Conservation (phyloP, 2,329 filamentous ascomycete species). For the Nakataea oryzae region DNA sequence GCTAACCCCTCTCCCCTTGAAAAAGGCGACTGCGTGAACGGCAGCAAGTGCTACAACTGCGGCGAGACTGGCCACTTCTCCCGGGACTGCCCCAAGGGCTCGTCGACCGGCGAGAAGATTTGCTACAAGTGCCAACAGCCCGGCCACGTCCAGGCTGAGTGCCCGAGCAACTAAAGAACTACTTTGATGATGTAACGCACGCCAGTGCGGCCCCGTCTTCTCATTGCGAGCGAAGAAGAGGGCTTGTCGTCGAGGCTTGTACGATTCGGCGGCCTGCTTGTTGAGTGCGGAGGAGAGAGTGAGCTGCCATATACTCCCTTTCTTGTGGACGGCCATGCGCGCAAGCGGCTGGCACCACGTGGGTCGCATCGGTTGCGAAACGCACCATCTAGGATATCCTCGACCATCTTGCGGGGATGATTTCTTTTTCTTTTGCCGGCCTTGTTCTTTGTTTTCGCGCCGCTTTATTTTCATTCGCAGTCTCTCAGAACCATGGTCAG, state of each 20-base stretch:
- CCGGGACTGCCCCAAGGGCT: constrained; percentile 91
- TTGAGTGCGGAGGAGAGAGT: constrained; percentile 2
- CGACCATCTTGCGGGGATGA: constrained; percentile 5
- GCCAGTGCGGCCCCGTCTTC: constrained; percentile 7
- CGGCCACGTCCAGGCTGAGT: constrained; percentile 88
- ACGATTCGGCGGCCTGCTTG: background rate
- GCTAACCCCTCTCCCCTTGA: background rate
- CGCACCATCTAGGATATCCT: constrained; percentile 5
- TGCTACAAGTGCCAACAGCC: constrained; percentile 90
- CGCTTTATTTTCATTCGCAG: background rate
- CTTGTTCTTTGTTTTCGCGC: constrained; percentile 3
- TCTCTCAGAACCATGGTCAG: background rate
- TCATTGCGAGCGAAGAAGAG: constrained; percentile 8
- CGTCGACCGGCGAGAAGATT: constrained; percentile 77
- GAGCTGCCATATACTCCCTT: constrained; percentile 3
- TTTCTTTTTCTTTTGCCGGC: constrained; percentile 7
- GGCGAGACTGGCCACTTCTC: constrained; percentile 89
- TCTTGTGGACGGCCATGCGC: constrained; percentile 1
- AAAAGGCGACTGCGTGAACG: constrained; percentile 86
- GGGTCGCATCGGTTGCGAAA: constrained; percentile 3
- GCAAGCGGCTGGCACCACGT: background rate
- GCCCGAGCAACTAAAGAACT: constrained; percentile 62
- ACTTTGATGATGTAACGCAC: constrained; percentile 9
- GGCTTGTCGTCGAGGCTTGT: background rate
- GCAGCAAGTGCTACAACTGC: constrained; percentile 99